These are phyloP conservation scores for Solanum infundibuliforme DNA, from an alignment of 257 asterid genomes.

Conservation along the genomic window DNA sequence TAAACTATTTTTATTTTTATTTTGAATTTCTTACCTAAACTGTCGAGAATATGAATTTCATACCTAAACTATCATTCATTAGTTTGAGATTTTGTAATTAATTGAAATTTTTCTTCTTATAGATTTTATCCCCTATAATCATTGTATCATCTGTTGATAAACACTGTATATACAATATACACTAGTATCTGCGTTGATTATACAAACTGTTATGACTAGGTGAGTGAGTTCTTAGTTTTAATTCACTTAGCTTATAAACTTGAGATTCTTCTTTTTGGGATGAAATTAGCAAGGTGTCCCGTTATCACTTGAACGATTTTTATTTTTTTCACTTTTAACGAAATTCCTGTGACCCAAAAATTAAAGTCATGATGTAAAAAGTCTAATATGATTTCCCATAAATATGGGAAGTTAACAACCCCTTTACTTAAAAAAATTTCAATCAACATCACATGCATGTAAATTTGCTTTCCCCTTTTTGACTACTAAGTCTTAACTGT, in stretches of 20 bases:
- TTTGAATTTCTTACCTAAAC: no score
- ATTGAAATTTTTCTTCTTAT: not conserved
- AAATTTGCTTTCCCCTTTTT: not conserved
- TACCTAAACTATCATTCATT: not conserved
- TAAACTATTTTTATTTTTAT: no score
- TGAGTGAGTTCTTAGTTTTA: not conserved
- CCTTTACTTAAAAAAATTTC: not conserved
- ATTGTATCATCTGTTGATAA: not conserved
- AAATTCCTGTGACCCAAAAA: not conserved
- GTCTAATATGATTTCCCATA: not conserved
- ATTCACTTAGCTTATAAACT: not conserved
- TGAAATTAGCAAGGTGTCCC: not conserved
- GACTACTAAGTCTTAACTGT: not conserved
- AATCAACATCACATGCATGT: not conserved
- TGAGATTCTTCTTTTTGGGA: not conserved
- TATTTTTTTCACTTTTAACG: not conserved
- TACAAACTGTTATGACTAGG: not conserved
- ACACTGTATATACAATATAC: not conserved
- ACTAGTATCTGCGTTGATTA: not conserved
- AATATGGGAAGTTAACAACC: not conserved
- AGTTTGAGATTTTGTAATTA: not conserved
- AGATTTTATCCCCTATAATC: not conserved
- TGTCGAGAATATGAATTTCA: no score
- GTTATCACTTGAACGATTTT: not conserved
- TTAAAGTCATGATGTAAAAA: not conserved